Conservation (phyloP, 768 basidiomycete species). For the Russula virescens region DNA sequence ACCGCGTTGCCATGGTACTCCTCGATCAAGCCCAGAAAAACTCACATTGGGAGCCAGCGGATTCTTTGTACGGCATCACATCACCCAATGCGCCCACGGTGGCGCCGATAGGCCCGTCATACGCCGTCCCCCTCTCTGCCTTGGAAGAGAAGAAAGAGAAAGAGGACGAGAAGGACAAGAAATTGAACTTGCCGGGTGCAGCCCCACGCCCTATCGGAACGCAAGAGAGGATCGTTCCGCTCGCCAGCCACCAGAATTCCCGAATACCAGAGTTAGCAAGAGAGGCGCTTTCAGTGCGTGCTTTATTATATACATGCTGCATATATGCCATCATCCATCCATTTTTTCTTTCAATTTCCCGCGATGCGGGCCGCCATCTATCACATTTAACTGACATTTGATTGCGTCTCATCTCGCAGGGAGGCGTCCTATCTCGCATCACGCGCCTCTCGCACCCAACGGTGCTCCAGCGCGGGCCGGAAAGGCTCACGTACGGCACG, state of each 20-base stretch:
- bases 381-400: background rate
- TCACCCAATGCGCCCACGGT: slow-evolving; percentile 58
- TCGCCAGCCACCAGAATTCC: slow-evolving; percentile 57
- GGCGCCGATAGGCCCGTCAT: slow-evolving; percentile 58
- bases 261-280: slow-evolving; percentile 63
- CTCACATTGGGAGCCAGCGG: slow-evolving; percentile 58
- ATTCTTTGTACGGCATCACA: slow-evolving; percentile 56
- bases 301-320: background rate
- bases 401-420: slow-evolving; percentile 31
- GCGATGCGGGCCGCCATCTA: background rate
- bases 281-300: slow-evolving; percentile 59
- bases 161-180: slow-evolving; percentile 51
- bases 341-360: background rate
- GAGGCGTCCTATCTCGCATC: slow-evolving; percentile 51
- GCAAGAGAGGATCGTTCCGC: slow-evolving; percentile 52
- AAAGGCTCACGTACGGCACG: slow-evolving; percentile 39
- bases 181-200: slow-evolving; percentile 37
- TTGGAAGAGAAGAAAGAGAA: slow-evolving; percentile 43
- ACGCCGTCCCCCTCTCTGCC: slow-evolving; percentile 45
- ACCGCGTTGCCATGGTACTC: slow-evolving; percentile 71
- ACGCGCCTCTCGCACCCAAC: slow-evolving; percentile 63
- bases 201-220: slow-evolving; percentile 38
- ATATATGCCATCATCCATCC: no score
- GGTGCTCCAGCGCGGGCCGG: slow-evolving; percentile 45
- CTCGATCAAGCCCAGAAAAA: slow-evolving; percentile 50